Conservation (phyloP, 768 basidiomycete species). For the Hypsizygus marmoreus region DNA sequence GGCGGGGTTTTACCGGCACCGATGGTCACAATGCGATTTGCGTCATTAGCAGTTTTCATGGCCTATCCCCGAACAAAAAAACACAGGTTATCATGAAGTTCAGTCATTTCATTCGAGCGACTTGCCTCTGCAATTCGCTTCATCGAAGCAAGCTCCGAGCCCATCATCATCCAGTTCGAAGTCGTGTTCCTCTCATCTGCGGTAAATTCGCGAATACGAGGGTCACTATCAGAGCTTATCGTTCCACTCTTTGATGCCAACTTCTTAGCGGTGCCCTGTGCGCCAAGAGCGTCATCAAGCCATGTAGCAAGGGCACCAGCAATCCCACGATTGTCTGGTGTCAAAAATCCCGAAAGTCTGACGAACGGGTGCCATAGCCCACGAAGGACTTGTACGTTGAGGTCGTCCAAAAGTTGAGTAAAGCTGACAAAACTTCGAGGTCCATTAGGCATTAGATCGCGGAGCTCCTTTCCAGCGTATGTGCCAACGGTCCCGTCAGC, state of each 20-base stretch:
- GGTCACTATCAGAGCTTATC: constrained; percentile 36
- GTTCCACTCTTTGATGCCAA: constrained; percentile 21
- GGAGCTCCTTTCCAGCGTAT: constrained; percentile 6
- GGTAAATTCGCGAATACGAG: constrained; percentile 42
- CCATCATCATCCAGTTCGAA: constrained; percentile 38
- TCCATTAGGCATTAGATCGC: constrained; percentile 3
- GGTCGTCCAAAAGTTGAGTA: constrained; percentile 3
- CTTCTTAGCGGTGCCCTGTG: constrained; percentile 16
- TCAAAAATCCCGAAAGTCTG: constrained; percentile 8
- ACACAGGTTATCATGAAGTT: background rate
- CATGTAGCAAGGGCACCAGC: background rate
- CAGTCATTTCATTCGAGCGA: background rate
- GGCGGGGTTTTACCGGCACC: background rate
- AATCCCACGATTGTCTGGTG: constrained; percentile 6
- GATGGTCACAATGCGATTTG: background rate
- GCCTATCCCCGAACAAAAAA: constrained; percentile 4
- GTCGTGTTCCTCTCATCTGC: constrained; percentile 34
- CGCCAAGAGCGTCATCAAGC: constrained; percentile 10
- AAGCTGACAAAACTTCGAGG: constrained; percentile 8
- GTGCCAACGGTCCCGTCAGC: constrained; percentile 15
- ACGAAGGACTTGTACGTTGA: constrained; percentile 7
- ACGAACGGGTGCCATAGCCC: constrained; percentile 7
- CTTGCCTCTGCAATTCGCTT: constrained; percentile 6
- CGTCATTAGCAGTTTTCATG: constrained; percentile 6
- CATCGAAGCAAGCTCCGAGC: constrained; percentile 27